Base-by-base conservation (phyloP, 192 early-diverging fungal species). In the Podila horticola region DNA sequence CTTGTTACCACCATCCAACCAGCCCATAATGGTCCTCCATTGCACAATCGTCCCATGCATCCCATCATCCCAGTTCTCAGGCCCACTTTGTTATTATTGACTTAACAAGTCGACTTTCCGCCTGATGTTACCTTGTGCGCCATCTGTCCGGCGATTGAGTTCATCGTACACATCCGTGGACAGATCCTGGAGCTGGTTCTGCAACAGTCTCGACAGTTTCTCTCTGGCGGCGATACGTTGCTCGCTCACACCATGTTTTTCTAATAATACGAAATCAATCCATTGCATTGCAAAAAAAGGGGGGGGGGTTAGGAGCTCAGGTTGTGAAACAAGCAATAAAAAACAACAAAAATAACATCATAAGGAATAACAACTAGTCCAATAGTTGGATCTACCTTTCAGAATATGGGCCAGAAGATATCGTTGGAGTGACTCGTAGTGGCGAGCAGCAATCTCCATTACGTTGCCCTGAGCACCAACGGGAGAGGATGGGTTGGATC, bases 91-190 rank as follows among this genome's bases (percentile, higher is more conserved):
- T 3, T 45, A 45, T 45, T 45, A 12, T 45, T 4, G 41, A 45
- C 15, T 45, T 8, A 17, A 41, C 12, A 13, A 11, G 41, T 2
- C 11, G 11, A 9, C 41, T 45, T 45, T 55, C 2, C 24, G 12
- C 11, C 5, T 64, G 34, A 36, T 4, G 64, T 50, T 89, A 95
- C 93, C 88, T 66, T 91, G 86, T 62, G 74, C 82, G 12, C 83
- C 79, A 81, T 91, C 86, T 52, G 64, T 64, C 22, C 97, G 67
- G 60, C 97, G 84, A 49, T 88, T 90, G 79, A 97, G 88, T 79
- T 99, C 97, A 84, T 99, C 97, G 83, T 93, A 97, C 11, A 99
- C 97, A 84, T 99, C 96, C 3, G 93, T 96, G 33, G 93, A 89
- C n/a, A 99, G 89, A 81, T 98, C 97, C 73, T 94, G 91, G 84